phyloP scores from a whole-genome alignment of 495 filamentous ascomycete species.

The Xylaria grammica region DNA sequence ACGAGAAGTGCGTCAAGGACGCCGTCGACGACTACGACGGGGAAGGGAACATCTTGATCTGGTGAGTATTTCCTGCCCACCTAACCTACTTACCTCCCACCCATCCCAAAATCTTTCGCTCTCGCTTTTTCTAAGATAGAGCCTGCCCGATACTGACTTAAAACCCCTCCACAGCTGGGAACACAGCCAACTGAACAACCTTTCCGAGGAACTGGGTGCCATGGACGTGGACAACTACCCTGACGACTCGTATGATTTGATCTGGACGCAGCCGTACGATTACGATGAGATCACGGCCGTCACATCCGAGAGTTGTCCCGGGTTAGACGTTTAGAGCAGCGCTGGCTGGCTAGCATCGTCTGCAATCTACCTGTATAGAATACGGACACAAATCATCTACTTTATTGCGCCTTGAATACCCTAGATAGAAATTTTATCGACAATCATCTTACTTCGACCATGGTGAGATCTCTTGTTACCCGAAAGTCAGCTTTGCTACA shows the following conservation, averaged over 20 bases:
- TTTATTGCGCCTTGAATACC: too few relatives aligned
- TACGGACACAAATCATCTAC: too few relatives aligned
- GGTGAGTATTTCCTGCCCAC: constrained; percentile 21
- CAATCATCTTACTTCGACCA: too few relatives aligned
- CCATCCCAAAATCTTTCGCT: background rate
- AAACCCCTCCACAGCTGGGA: constrained; percentile 50
- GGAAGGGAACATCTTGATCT: constrained; percentile 60
- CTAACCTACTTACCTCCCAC: too few relatives aligned
- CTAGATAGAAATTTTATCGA: too few relatives aligned
- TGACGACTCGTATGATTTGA: constrained; percentile 48
- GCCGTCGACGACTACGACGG: constrained; percentile 52
- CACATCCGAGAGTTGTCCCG: constrained; percentile 50
- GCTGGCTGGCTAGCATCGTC: too few relatives aligned
- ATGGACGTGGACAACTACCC: constrained; percentile 34
- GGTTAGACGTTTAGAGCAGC: constrained; percentile 40
- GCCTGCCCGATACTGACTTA: background rate
- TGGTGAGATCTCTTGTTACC: too few relatives aligned
- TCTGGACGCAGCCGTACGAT: constrained; percentile 54
- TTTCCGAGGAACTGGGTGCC: constrained; percentile 51
- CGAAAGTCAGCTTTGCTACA: too few relatives aligned
- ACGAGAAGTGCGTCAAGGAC: constrained; percentile 50
- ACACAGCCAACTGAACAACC: constrained; percentile 54
- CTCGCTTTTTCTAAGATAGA: background rate
- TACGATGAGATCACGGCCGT: constrained; percentile 46
- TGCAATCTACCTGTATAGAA: too few relatives aligned